Conservation (phyloP, 306 rosid genomes). For the Gleditsia sinensis region DNA sequence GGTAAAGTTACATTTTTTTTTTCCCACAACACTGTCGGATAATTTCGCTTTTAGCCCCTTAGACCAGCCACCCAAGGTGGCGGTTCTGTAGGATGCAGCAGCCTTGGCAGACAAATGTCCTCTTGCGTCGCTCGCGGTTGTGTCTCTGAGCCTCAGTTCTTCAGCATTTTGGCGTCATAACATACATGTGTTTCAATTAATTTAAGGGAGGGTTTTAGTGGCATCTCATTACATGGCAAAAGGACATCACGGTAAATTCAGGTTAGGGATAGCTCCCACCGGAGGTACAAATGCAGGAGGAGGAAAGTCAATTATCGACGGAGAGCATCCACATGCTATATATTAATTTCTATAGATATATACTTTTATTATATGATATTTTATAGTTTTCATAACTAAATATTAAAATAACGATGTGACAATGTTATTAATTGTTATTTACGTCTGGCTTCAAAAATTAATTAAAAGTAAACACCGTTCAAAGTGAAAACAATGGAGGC, state of each 20-base stretch:
- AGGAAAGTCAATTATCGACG: neutral
- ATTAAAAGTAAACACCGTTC: too few relatives aligned
- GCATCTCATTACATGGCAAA: neutral
- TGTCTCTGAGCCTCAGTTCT: neutral
- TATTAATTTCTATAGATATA: neutral
- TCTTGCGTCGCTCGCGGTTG: neutral
- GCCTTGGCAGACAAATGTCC: neutral
- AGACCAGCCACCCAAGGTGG: neutral
- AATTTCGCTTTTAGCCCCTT: too few relatives aligned
- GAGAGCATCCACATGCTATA: neutral
- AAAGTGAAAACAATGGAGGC: too few relatives aligned
- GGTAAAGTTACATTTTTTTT: too few relatives aligned
- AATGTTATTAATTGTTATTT: too few relatives aligned
- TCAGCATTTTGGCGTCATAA: neutral
- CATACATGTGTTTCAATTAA: neutral
- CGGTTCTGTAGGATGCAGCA: neutral
- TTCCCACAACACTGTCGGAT: too few relatives aligned
- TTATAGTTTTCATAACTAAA: neutral
- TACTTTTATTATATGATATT: too few relatives aligned
- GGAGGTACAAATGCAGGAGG: neutral
- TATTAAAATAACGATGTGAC: too few relatives aligned
- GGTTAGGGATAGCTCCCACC: neutral
- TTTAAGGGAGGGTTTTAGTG: neutral
- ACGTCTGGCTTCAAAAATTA: too few relatives aligned
- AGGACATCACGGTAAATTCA: neutral